phyloP scores from a whole-genome alignment of 257 asterid species.

The Capsicum rhomboideum region DNA sequence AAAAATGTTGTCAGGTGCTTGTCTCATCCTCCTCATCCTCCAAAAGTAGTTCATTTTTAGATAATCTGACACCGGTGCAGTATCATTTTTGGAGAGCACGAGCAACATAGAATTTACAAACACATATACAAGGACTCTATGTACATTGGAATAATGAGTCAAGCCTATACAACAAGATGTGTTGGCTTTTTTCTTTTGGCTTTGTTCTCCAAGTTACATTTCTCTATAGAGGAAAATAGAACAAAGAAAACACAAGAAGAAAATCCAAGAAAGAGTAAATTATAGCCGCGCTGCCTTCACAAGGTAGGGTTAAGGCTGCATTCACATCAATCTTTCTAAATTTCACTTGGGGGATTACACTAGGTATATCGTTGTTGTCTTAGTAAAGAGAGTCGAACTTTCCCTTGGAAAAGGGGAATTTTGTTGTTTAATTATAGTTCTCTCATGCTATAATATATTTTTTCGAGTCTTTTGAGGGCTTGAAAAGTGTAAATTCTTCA shows the following conservation, averaged over 20 bases:
- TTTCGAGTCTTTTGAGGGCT: neutral
- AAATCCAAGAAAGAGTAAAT: neutral
- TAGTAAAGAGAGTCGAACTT: neutral
- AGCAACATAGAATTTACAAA: neutral
- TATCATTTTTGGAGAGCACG: neutral
- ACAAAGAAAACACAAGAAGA: no score
- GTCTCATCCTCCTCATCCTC: neutral
- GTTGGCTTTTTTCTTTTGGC: neutral
- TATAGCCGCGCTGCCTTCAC: neutral
- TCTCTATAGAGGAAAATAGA: no score
- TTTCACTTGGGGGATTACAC: neutral
- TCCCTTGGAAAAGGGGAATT: neutral
- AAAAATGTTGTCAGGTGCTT: neutral
- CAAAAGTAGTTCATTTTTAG: neutral
- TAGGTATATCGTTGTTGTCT: fast-evolving
- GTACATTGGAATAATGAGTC: neutral
- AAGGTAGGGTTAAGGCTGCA: no score
- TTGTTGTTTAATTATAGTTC: neutral
- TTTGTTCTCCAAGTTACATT: no score
- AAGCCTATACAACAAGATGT: neutral
- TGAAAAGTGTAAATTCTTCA: neutral
- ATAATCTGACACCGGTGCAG: neutral
- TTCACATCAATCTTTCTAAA: neutral
- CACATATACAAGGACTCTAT: neutral
- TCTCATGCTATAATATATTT: neutral